These are phyloP conservation scores for Platismatia glauca DNA, from an alignment of 495 filamentous ascomycete species.

Conservation along the genomic window DNA sequence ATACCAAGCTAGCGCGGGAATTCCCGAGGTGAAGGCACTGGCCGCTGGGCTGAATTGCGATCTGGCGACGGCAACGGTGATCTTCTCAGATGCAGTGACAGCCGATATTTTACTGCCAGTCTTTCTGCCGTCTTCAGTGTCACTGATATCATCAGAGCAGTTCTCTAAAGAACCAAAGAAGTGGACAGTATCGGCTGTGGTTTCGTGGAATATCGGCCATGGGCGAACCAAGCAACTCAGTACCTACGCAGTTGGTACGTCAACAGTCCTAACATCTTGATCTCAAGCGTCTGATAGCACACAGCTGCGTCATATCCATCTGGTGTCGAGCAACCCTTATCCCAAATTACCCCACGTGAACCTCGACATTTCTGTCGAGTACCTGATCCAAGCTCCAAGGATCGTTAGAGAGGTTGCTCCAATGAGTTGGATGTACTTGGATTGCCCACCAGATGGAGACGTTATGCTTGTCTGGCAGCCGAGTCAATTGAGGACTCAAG, in stretches of 20 bases:
- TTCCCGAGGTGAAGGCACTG: background rate
- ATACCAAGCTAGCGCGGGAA: background rate
- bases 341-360: constrained; percentile 56
- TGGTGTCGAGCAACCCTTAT: constrained; percentile 68
- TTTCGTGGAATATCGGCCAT: constrained; percentile 32
- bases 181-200: background rate
- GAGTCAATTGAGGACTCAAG: constrained; percentile 53
- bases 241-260: constrained; percentile 54
- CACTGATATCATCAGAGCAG: background rate
- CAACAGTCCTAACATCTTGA: constrained; percentile 2
- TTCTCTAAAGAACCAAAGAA: background rate
- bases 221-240: constrained; percentile 57
- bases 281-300: constrained; percentile 6
- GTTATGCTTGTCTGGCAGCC: constrained; percentile 85
- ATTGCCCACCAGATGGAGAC: constrained; percentile 68
- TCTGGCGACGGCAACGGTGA: background rate
- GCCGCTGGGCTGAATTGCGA: background rate
- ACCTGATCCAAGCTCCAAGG: constrained; percentile 68
- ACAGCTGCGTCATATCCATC: constrained; percentile 78
- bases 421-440: constrained; percentile 87
- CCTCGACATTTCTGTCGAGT: constrained; percentile 62
- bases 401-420: constrained; percentile 65
- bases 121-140: background rate
- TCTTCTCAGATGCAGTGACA: background rate
- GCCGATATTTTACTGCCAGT: background rate